Evolutionary conservation across 805 yeast species (phyloP).

Genomic region (Candida nemodendra): DNA sequence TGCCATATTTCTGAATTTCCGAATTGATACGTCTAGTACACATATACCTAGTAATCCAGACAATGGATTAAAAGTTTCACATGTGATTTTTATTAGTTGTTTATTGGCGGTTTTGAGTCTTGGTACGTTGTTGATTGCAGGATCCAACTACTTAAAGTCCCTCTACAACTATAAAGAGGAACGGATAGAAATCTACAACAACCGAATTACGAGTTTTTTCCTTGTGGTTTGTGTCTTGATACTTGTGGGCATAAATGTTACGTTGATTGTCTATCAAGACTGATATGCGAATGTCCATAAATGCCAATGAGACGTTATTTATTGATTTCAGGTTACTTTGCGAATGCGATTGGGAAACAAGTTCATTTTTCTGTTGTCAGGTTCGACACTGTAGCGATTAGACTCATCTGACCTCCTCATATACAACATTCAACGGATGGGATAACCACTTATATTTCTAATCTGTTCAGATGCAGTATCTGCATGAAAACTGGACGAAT

Average conservation of each 20-base stretch:
- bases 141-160: slow-evolving; percentile 42
- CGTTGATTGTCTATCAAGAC: no score
- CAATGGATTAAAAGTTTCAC: slow-evolving; percentile 15
- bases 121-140: slow-evolving; percentile 38
- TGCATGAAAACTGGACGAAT: no score
- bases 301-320: no score
- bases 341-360: no score
- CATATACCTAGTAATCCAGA: slow-evolving; percentile 11
- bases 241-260: slow-evolving; percentile 36
- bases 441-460: no score
- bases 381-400: no score
- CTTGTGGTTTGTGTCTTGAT: slow-evolving; percentile 36
- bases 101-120: slow-evolving; percentile 39
- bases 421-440: no score
- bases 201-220: slow-evolving; percentile 34
- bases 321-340: no score
- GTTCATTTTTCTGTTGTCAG: no score
- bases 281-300: no score
- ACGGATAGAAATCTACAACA: slow-evolving; percentile 39
- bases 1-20: slow-evolving; percentile 45
- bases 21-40: slow-evolving; percentile 34
- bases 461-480: no score
- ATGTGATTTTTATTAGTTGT: slow-evolving; percentile 35
- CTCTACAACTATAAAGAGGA: slow-evolving; percentile 43
- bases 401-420: no score